These are phyloP conservation scores for Aureobasidium sp. DNA, from an alignment of 2,329 filamentous ascomycete genomes.

Conservation along the genomic window DNA sequence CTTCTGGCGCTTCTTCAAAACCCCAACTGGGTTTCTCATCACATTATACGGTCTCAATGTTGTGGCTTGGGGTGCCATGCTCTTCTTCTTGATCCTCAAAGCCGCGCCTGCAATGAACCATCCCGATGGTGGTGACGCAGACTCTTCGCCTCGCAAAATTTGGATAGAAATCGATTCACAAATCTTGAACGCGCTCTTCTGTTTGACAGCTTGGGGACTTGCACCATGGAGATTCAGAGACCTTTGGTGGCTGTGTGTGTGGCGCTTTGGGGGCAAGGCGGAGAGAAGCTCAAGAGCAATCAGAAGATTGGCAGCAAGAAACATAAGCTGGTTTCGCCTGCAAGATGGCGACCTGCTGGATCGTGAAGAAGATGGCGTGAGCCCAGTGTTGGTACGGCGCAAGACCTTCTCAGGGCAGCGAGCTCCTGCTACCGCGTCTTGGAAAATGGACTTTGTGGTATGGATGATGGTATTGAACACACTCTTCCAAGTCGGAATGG, in stretches of 20 bases:
- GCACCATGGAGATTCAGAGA: slow-evolving; percentile 81
- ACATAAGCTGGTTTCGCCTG: slow-evolving; percentile 12
- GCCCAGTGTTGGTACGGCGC: neutral
- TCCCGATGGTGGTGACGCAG: slow-evolving; percentile 28
- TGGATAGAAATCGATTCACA: slow-evolving; percentile 86
- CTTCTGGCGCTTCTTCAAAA: slow-evolving; percentile 67
- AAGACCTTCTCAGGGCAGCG: slow-evolving; percentile 57
- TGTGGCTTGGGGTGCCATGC: slow-evolving; percentile 85
- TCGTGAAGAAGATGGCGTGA: neutral
- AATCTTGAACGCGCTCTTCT: slow-evolving; percentile 77
- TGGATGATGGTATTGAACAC: slow-evolving; percentile 77
- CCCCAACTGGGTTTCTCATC: slow-evolving; percentile 68
- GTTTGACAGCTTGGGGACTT: slow-evolving; percentile 76
- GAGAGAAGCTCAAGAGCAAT: neutral
- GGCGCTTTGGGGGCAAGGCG: neutral
- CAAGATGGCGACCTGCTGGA: neutral
- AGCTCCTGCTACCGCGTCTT: slow-evolving; percentile 58
- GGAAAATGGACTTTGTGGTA: slow-evolving; percentile 74
- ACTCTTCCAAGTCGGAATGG: slow-evolving; percentile 65
- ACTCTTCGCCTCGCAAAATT: slow-evolving; percentile 60
- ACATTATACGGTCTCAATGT: slow-evolving; percentile 76
- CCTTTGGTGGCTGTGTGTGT: slow-evolving; percentile 55
- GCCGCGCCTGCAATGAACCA: slow-evolving; percentile 58
- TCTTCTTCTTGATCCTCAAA: slow-evolving; percentile 77
- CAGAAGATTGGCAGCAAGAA: slow-evolving; percentile 7